Percentiles rank a stretch among this genome's conserved stretches.
Conservation (phyloP, 768 basidiomycete genomes). For the Fistulinella prunicolor region DNA sequence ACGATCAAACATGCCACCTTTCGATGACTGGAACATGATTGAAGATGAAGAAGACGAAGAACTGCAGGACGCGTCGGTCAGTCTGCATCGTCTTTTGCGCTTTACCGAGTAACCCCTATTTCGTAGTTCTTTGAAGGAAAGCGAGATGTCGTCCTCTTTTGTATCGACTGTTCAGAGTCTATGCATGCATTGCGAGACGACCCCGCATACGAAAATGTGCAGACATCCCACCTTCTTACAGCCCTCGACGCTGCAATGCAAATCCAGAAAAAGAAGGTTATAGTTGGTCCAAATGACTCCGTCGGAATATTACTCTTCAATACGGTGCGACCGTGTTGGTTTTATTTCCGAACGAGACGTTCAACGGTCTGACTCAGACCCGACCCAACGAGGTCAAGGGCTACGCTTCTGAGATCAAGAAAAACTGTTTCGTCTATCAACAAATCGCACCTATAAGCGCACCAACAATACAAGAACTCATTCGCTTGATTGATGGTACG, state of each 20-base stretch:
- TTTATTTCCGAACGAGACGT: neutral
- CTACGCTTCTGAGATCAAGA: constrained; percentile 59
- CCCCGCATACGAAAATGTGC: constrained; percentile 57
- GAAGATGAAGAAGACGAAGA: constrained; percentile 85
- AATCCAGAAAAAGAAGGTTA: constrained; percentile 86
- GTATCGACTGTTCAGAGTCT: constrained; percentile 88
- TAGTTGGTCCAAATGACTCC: constrained; percentile 83
- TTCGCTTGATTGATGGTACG: constrained; percentile 74
- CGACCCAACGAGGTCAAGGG: constrained; percentile 31
- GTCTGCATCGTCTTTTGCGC: constrained; percentile 15
- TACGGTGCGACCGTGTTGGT: constrained; percentile 53
- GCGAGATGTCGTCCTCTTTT: constrained; percentile 89
- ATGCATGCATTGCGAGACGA: constrained; percentile 78
- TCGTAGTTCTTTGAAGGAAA: constrained; percentile 65
- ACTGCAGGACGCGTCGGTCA: constrained; percentile 64
- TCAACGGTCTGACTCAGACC: neutral
- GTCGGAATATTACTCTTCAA: constrained; percentile 93
- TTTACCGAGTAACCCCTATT: constrained; percentile 15
- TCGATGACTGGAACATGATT: constrained; percentile 77
- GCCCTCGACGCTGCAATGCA: constrained; percentile 83
- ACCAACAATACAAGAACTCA: constrained; percentile 75
- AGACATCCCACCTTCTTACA: constrained; percentile 73
- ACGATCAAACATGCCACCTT: constrained; percentile 51
- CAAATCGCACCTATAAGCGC: constrained; percentile 76
- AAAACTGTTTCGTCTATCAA: constrained; percentile 69